Evolutionary conservation across 2,329 filamentous ascomycete species (phyloP).

Genomic region (Pseudogymnoascus sp.): DNA sequence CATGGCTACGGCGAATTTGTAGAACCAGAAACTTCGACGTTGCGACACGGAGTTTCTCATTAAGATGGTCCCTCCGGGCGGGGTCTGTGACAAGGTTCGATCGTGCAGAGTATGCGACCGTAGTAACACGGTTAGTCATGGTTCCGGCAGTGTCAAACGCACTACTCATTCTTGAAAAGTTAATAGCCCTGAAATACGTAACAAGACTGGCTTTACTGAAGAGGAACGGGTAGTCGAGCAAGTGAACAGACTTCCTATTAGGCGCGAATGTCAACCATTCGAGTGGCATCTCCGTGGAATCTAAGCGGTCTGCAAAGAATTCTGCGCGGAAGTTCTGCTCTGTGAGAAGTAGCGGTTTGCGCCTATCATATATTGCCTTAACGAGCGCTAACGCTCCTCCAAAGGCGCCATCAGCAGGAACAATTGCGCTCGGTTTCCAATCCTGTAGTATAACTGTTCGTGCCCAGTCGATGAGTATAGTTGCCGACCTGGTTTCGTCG

Average conservation of each 20-base stretch:
- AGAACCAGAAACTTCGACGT: constrained; percentile 65
- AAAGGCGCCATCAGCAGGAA: constrained; percentile 62
- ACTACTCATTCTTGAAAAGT: constrained; percentile 77
- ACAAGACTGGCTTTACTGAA: constrained; percentile 68
- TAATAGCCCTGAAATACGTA: constrained; percentile 79
- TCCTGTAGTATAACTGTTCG: constrained; percentile 66
- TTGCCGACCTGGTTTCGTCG: constrained; percentile 48
- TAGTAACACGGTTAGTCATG: constrained; percentile 47
- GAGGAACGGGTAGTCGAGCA: constrained; percentile 74
- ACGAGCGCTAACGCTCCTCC: constrained; percentile 72
- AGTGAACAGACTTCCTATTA: constrained; percentile 58
- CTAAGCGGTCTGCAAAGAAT: constrained; percentile 67
- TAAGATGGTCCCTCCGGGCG: constrained; percentile 53
- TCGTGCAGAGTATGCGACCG: constrained; percentile 40
- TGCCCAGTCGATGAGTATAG: constrained; percentile 61
- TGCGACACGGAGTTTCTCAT: constrained; percentile 56
- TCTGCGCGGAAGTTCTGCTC: constrained; percentile 66
- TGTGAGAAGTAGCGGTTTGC: constrained; percentile 55
- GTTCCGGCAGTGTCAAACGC: constrained; percentile 63
- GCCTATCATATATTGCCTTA: constrained; percentile 54
- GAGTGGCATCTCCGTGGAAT: constrained; percentile 65
- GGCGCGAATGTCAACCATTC: constrained; percentile 57
- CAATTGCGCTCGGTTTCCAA: constrained; percentile 69
- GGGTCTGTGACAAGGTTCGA: constrained; percentile 47
- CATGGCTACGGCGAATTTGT: constrained; percentile 56